Percentiles rank a stretch among this genome's conserved stretches.
phyloP scores from a whole-genome alignment of 2,329 filamentous ascomycete genomes.

The Microsporum canis region DNA sequence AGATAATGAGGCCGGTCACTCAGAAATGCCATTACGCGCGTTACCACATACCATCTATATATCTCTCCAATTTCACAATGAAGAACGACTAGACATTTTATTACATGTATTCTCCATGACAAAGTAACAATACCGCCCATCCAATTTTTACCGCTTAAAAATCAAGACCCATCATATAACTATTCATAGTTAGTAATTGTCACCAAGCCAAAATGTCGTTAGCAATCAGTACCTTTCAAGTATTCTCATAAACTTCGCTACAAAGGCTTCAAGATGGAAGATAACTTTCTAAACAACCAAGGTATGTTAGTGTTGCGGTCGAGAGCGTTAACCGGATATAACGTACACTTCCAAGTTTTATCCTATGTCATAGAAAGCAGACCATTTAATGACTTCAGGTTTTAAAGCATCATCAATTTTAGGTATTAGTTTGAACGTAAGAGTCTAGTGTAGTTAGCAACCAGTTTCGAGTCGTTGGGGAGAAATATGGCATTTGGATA shows the following conservation, averaged over 20 bases:
- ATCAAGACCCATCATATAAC: conserved; percentile 16
- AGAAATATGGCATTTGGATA: not conserved
- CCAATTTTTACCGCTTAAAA: conserved; percentile 8
- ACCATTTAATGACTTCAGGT: conserved; percentile 87
- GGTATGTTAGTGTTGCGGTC: conserved; percentile 3
- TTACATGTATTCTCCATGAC: not conserved
- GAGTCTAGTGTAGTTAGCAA: conserved; percentile 40
- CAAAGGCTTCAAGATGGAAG: conserved; percentile 95
- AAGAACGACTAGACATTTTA: not conserved
- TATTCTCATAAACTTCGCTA: conserved; percentile 96
- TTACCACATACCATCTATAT: not conserved
- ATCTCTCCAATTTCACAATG: not conserved
- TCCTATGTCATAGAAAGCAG: conserved; percentile 89
- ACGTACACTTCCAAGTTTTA: conserved; percentile 63
- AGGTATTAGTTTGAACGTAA: conserved; percentile 84
- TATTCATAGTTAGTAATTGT: not conserved
- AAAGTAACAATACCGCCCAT: not conserved
- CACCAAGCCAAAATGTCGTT: not conserved
- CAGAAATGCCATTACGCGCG: too few relatives aligned
- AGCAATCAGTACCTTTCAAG: conserved; percentile 63
- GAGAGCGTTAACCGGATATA: not conserved
- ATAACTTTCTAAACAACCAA: conserved; percentile 61
- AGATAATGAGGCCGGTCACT: too few relatives aligned
- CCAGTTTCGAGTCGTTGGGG: not conserved
- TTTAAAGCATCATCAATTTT: conserved; percentile 84